Evolutionary conservation across 2,329 filamentous ascomycete genomes (phyloP), one percentile per base, ranked within the genome.

Genomic region (Colletotrichum truncatum): DNA sequence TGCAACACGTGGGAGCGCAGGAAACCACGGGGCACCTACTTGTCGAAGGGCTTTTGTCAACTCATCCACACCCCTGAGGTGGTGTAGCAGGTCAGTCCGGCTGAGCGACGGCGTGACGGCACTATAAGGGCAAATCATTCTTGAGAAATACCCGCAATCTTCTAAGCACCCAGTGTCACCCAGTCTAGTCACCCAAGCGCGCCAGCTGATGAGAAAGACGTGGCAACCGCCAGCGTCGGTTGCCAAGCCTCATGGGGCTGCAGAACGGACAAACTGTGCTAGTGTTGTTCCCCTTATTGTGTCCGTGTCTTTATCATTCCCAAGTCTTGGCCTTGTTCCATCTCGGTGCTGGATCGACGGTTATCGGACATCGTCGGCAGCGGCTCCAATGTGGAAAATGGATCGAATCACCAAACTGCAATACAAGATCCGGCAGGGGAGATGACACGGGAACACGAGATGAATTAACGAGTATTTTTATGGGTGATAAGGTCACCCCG

Each of bases 401-500:
- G 21, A 39, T 23, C 28, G 28, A n/a, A 26, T 14, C 10, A 16
- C 23, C 26, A 28, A 11, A 53, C n/a, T 11, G 30, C 25, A 23
- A 41, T 25, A 41, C 32, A 23, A 34, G 25, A 23, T 4, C 2
- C 21, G 16, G 16, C 52, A 32, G 34, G 51, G 51, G 21, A 28
- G n/a, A 32, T 32, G 21, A 46, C 32, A 21, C 25, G 18, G 25
- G 21, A 57, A 41, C 41, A 34, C 32, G 21, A 43, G 32, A 34
- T 30, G 41, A 16, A 26, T 25, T 16, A 25, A 54, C 14, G 34
- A 26, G 11, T 21, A 5, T 21, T 41, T 34, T 41, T 9, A n/a
- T n/a, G 26, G 41, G 41, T 56, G 41, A 63, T 34, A 43, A n/a
- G 18, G 43, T 56, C 59, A 49, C 18, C 34, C 18, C 26, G 12